Evolutionary conservation across 2,329 filamentous ascomycete genomes (phyloP), one percentile per base, ranked within the genome.

Genomic region (Didymosphaeria variabile): DNA sequence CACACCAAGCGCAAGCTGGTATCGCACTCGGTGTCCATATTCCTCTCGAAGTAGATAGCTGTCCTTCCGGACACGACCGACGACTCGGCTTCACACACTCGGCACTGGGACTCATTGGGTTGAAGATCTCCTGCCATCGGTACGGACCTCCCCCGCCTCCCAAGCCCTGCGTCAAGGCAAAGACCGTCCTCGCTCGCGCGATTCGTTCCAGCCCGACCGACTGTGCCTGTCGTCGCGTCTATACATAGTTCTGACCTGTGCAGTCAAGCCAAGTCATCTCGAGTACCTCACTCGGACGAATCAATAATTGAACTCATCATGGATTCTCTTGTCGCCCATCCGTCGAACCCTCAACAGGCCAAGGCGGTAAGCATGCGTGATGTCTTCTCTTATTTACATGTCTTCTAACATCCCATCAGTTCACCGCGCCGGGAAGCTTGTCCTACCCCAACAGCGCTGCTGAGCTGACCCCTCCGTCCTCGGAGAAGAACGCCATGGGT

Each of bases 261-360:
- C 70, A 76, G 74, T 71, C 73, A 72, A 75, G 65, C 65, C 67
- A 60, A 60, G 60, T 68, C 69, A 59, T 67, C 64, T 65, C 69
- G 70, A 75, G 68, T 66, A 67, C 62, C 67, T 57, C 57, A 60
- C 66, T 73, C 69, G 67, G 64, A 55, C 42, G 53, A 60, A 50
- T 51, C 55, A 61, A 58, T 58, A 63, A 68, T 70, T 68, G 70
- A 67, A 66, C 49, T 61, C 65, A 88, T 81, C 79, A 97, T 97
- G 93, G 93, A 97, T 79, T 88, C 89, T 74, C 90, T 97, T 74
- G 93, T 93, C 75, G 95, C 94, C 71, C 95, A 98, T 78, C 95
- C 95, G 52, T 87, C 91, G 68, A 98, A 89, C 78, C 94, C 94
- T 74, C 88, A 90, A 70, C 94, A 98, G 87, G 95, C 95, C 67